These are phyloP conservation scores for Symbiodinium pilosum DNA, from an alignment of 73 alveolate species.

Conservation along the genomic window DNA sequence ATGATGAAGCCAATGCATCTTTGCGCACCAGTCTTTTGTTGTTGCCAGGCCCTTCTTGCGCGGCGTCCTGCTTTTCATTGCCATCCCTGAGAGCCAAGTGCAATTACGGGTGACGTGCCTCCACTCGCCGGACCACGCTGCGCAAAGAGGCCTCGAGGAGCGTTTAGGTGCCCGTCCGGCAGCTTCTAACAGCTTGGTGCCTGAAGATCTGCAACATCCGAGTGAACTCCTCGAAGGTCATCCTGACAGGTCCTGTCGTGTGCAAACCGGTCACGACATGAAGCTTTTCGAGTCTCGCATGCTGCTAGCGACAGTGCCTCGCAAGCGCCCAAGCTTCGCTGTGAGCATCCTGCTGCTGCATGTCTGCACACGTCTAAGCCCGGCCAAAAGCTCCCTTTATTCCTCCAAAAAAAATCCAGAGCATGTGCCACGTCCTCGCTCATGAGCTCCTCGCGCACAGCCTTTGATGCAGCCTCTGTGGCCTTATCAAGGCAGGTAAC, in stretches of 20 bases:
- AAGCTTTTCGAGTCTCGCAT: no score
- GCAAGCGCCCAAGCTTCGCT: conserved; percentile 32
- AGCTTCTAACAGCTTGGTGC: not conserved
- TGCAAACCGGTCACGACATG: not conserved
- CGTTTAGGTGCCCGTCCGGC: not conserved
- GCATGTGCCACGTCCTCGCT: not conserved
- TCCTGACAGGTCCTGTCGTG: conserved; percentile 43
- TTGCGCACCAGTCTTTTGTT: not conserved
- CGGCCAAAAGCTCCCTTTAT: no score
- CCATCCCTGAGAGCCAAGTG: not conserved
- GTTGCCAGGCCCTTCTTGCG: not conserved
- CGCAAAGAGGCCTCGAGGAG: conserved; percentile 18
- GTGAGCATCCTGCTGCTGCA: conserved; percentile 26
- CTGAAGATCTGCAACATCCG: conserved; percentile 77
- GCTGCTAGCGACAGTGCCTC: conserved; percentile 1
- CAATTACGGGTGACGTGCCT: not conserved
- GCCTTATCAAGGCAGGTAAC: conserved; percentile 18
- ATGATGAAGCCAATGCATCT: no score
- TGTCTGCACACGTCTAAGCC: not conserved
- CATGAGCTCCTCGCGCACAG: conserved; percentile 83
- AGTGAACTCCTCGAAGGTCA: conserved; percentile 61
- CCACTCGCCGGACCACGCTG: conserved; percentile 31
- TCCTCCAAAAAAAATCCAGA: no score
- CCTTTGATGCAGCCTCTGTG: conserved; percentile 55
- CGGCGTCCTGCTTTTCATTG: not conserved